Evolutionary conservation across 176 grass and related monocot species (phyloP).

Genomic region (Paspalum notatum): DNA sequence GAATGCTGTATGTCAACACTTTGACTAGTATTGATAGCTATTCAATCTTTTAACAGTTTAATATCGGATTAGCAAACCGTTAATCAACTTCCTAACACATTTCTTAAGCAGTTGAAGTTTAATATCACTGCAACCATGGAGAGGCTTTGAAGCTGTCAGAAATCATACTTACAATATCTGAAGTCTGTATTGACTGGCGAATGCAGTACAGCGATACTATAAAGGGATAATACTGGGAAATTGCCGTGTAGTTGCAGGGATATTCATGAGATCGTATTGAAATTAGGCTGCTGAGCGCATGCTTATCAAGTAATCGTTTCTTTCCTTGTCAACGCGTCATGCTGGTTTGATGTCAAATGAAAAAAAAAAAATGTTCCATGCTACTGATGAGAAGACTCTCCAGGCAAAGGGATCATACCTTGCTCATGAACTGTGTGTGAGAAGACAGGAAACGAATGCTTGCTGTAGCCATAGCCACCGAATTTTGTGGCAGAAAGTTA

Average conservation of each 20-base stretch:
- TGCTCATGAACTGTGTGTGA: slow-evolving; percentile 45
- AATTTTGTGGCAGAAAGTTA: slow-evolving; percentile 44
- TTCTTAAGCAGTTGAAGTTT: slow-evolving; percentile 19
- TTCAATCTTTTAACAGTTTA: slow-evolving; percentile 13
- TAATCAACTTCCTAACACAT: background rate
- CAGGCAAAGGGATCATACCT: background rate
- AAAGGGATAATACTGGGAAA: background rate
- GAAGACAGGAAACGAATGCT: background rate
- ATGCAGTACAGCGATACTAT: background rate
- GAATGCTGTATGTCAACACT: background rate
- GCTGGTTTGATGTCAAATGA: slow-evolving; percentile 1
- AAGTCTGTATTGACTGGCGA: slow-evolving; percentile 1
- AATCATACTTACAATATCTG: background rate
- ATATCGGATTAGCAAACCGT: slow-evolving; percentile 2
- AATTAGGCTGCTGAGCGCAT: background rate
- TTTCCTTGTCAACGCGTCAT: slow-evolving; percentile 18
- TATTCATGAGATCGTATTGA: background rate
- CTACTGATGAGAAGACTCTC: slow-evolving; percentile 17
- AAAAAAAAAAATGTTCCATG: slow-evolving; percentile 9
- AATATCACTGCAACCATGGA: slow-evolving; percentile 12
- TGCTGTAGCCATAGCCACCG: background rate
- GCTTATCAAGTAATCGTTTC: background rate
- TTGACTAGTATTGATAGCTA: background rate
- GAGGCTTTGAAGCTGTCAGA: background rate
- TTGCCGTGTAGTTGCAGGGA: background rate